Evolutionary conservation across 2,329 filamentous ascomycete genomes (phyloP), one percentile per base, ranked within the genome.

Genomic region (Fusarium sp.): DNA sequence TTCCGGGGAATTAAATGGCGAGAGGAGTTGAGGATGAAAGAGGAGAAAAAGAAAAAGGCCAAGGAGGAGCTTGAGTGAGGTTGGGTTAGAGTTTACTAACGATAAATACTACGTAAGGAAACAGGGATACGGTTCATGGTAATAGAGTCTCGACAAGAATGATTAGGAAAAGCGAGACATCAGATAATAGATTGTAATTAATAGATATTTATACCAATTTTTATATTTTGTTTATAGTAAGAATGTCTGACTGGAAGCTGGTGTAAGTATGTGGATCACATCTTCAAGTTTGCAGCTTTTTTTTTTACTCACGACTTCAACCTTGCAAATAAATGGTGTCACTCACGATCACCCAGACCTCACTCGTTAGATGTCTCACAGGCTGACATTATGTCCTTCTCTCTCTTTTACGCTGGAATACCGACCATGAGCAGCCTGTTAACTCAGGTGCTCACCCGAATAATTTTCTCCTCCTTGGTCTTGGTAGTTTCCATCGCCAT

Each of bases 1-100:
- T 63, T 63, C 5, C 77, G 75, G 38, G 85, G 85, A 1, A 75
- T 82, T 12, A 72, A 64, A 42, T 87, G 84, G 84, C 77, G 85
- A 29, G 69, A 74, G 7, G 72, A 79, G 33, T 66, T 78, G 47
- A 75, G 65, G 47, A 69, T 72, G 26, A 78, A 77, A 55, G 58
- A 63, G 15, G 63, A 70, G 31, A 69, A 67, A 46, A 75, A 68
- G 41, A 63, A 66, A 39, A 60, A 73, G 37, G 61, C 57, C 3
- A 63, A 60, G 12, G 46, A 71, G 33, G 44, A 10, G 16, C 28
- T 42, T 26, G 37, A 42, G 29, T 37, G 26, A 55, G 6, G 24
- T 37, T 20, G 12, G 8, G 37, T 47, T 52, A 18, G 33, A 26
- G 44, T 41, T 31, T 39, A 24, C 24, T 16, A 23, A 35, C 16